Percentiles rank a stretch among this genome's conserved stretches.
These are phyloP conservation scores for Diplocarpon mali DNA, from an alignment of 2,329 filamentous ascomycete species.

Conservation along the genomic window DNA sequence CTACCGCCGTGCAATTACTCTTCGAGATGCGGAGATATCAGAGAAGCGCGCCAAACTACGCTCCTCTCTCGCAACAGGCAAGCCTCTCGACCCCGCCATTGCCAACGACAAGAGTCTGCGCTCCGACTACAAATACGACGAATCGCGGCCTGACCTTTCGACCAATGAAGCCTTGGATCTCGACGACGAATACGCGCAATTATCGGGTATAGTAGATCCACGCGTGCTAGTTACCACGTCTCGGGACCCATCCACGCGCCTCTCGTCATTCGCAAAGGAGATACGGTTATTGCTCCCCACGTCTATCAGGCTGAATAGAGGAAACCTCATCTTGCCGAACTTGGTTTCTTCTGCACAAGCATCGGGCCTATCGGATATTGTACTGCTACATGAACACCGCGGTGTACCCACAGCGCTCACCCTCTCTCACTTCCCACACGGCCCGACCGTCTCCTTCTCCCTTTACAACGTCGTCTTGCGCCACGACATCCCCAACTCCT, in stretches of 20 bases:
- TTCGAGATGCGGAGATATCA: slow-evolving; percentile 84
- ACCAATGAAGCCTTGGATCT: slow-evolving; percentile 60
- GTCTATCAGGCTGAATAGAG: slow-evolving; percentile 78
- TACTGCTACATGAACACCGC: slow-evolving; percentile 84
- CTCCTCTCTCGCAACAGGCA: slow-evolving; percentile 77
- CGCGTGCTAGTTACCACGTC: slow-evolving; percentile 85
- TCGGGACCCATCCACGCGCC: slow-evolving; percentile 71
- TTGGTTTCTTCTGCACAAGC: slow-evolving; percentile 72
- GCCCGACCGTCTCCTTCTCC: slow-evolving; percentile 77
- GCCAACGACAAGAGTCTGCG: slow-evolving; percentile 78
- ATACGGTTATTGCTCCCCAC: slow-evolving; percentile 76
- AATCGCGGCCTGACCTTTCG: slow-evolving; percentile 59
- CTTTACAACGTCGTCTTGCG: slow-evolving; percentile 88
- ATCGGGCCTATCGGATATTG: slow-evolving; percentile 70
- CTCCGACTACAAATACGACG: slow-evolving; percentile 88
- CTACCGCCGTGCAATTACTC: slow-evolving; percentile 75
- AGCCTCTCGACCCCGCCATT: slow-evolving; percentile 69
- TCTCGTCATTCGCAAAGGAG: slow-evolving; percentile 89
- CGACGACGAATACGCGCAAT: slow-evolving; percentile 81
- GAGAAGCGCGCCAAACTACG: slow-evolving; percentile 84
- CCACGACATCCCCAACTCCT: slow-evolving; percentile 81
- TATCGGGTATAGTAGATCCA: slow-evolving; percentile 86
- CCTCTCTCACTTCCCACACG: slow-evolving; percentile 77
- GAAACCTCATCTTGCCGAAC: slow-evolving; percentile 79
- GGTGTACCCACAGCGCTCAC: slow-evolving; percentile 86